Conservation (phyloP, 2,329 filamentous ascomycete genomes). For the Xylaria sp. region DNA sequence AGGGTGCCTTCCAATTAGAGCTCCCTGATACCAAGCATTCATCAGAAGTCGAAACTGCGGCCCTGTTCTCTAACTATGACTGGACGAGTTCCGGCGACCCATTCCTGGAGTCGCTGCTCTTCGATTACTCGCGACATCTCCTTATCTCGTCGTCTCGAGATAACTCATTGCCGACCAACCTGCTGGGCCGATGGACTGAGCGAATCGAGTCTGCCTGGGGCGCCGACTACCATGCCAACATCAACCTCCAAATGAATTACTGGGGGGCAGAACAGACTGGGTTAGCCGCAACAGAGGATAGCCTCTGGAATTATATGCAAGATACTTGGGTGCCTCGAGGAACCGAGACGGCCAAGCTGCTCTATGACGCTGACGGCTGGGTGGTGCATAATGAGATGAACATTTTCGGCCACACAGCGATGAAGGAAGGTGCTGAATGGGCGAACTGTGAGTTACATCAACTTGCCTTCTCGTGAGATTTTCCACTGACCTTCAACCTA, state of each 20-base stretch:
- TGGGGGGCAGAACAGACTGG: constrained; percentile 62
- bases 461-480: neutral
- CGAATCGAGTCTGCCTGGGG: constrained; percentile 52
- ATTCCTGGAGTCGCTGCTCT: constrained; percentile 58
- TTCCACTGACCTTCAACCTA: constrained; percentile 7
- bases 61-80: constrained; percentile 42
- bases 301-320: constrained; percentile 59
- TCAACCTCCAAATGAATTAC: constrained; percentile 67
- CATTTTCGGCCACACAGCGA: constrained; percentile 60
- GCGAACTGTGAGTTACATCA: constrained; percentile 34
- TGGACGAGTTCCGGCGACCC: constrained; percentile 50
- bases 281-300: constrained; percentile 50
- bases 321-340: constrained; percentile 61
- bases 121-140: constrained; percentile 59
- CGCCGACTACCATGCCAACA: constrained; percentile 62
- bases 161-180: constrained; percentile 59
- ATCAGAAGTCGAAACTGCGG: constrained; percentile 44
- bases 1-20: constrained; percentile 48
- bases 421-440: constrained; percentile 42
- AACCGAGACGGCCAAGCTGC: constrained; percentile 54
- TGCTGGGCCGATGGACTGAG: constrained; percentile 62
- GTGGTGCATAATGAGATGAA: constrained; percentile 64
- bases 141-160: constrained; percentile 59
- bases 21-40: constrained; percentile 53
- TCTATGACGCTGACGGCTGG: constrained; percentile 62